phyloP scores from a whole-genome alignment of 2,329 filamentous ascomycete genomes.

The Epichloe bromicola region DNA sequence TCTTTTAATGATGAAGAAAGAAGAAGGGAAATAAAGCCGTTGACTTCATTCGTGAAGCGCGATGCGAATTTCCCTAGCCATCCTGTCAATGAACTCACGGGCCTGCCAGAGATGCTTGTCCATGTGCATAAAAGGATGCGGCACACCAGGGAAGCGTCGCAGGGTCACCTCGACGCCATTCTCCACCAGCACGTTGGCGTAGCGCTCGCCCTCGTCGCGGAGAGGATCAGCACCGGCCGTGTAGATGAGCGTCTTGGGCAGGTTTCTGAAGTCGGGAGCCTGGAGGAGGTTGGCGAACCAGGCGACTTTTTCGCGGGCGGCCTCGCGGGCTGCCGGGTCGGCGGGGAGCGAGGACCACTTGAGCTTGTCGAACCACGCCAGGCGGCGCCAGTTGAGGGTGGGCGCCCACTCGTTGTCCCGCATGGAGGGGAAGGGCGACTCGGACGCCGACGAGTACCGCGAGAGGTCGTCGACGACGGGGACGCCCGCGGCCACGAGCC shows the following conservation, averaged over 20 bases:
- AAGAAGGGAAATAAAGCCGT: too few relatives aligned
- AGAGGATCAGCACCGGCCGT: slow-evolving; percentile 32
- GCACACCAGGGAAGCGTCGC: slow-evolving; percentile 32
- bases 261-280: slow-evolving; percentile 20
- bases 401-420: slow-evolving; percentile 27
- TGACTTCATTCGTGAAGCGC: slow-evolving; percentile 10
- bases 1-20: too few relatives aligned
- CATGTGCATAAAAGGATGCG: slow-evolving; percentile 39
- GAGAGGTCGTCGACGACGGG: slow-evolving; percentile 26
- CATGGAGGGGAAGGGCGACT: slow-evolving; percentile 28
- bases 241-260: slow-evolving; percentile 27
- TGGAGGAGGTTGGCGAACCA: slow-evolving; percentile 21
- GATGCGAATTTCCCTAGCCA: slow-evolving; percentile 18
- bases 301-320: slow-evolving; percentile 9
- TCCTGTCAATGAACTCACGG: slow-evolving; percentile 20
- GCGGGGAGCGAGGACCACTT: slow-evolving; percentile 16
- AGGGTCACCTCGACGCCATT: slow-evolving; percentile 31
- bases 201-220: slow-evolving; percentile 36
- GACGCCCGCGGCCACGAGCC: slow-evolving; percentile 25
- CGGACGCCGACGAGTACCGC: slow-evolving; percentile 19
- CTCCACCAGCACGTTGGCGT: slow-evolving; percentile 27
- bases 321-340: slow-evolving; percentile 6
- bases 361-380: slow-evolving; percentile 27
- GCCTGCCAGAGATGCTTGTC: slow-evolving; percentile 25
- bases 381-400: slow-evolving; percentile 29